Base-by-base conservation (phyloP, 192 early-diverging fungal genomes). In the Podila epigama region DNA sequence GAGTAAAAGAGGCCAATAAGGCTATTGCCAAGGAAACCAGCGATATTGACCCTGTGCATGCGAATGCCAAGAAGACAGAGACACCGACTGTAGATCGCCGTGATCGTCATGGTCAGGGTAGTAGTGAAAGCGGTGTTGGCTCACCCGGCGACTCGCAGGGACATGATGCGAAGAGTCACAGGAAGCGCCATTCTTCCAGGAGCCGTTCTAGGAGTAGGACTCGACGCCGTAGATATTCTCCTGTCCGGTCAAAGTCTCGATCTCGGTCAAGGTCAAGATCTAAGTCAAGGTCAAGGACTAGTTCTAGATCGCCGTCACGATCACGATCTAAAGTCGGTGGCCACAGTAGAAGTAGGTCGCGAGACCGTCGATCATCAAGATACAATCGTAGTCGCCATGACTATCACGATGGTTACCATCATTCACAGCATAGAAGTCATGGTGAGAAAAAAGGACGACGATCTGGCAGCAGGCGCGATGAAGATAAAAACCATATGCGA, bases 291-390 rank as follows among this genome's bases (percentile, higher is more conserved):
- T 62, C 42, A 15, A 62, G 20, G 16, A 29, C 29, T 32, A 6
- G 44, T 7, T 54, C 52, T 54, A 54, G 63, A 9, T 44, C 52
- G n/a, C 53, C 54, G 20, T 67, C 63, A 2, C 51, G 63, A 18
- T 56, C 60, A 22, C 20, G 41, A 4, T 48, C 29, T 10, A 48
- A 28, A 44, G 5, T 31, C 41, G 16, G 29, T 16, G 28, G 18
- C 29, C 20, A 25, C 25, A 48, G 20, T 5, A 48, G 44, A 48
- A 22, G 41, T n/a, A 44, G 13, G 10, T n/a, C n/a, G n/a, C n/a
- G n/a, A n/a, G n/a, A n/a, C n/a, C n/a, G n/a, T n/a, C n/a, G n/a
- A n/a, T n/a, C n/a, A n/a, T n/a, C n/a, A n/a, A n/a, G n/a, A n/a
- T n/a, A n/a, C n/a, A n/a, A n/a, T n/a, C n/a, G n/a, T n/a, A n/a